These are phyloP conservation scores for Usnea hakonensis DNA, from an alignment of 495 filamentous ascomycete genomes.

Conservation along the genomic window DNA sequence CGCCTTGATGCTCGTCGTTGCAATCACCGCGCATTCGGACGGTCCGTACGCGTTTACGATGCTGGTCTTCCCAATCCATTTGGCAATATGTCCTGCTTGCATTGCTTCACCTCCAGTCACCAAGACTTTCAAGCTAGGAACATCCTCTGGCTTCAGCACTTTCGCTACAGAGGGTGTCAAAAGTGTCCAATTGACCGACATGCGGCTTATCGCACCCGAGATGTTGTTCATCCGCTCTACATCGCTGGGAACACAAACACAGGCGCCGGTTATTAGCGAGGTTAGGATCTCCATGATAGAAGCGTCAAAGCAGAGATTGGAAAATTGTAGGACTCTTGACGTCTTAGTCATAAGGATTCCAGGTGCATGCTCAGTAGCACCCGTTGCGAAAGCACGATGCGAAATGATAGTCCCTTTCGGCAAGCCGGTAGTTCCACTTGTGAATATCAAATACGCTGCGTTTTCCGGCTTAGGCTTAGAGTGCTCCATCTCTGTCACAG, in stretches of 20 bases:
- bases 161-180: constrained; percentile 42
- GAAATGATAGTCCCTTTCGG: constrained; percentile 68
- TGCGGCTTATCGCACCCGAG: constrained; percentile 27
- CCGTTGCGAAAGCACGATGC: constrained; percentile 32
- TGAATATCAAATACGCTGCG: constrained; percentile 52
- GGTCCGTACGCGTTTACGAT: constrained; percentile 52
- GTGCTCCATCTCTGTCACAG: neutral
- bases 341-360: constrained; percentile 40
- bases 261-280: constrained; percentile 40
- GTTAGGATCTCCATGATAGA: constrained; percentile 45
- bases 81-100: constrained; percentile 35
- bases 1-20: constrained; percentile 27
- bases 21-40: constrained; percentile 44
- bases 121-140: constrained; percentile 43
- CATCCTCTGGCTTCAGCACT: constrained; percentile 37
- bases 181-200: constrained; percentile 30
- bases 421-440: constrained; percentile 56
- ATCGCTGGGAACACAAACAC: constrained; percentile 46
- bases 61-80: constrained; percentile 34
- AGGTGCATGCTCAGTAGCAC: constrained; percentile 16
- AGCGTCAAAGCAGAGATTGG: constrained; percentile 45
- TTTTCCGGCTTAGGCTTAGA: constrained; percentile 14
- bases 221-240: constrained; percentile 31
- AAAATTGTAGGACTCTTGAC: constrained; percentile 43
- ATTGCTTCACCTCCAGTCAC: constrained; percentile 53